phyloP scores from a whole-genome alignment of 192 early-diverging fungal species.

The Umbelopsis sp. region DNA sequence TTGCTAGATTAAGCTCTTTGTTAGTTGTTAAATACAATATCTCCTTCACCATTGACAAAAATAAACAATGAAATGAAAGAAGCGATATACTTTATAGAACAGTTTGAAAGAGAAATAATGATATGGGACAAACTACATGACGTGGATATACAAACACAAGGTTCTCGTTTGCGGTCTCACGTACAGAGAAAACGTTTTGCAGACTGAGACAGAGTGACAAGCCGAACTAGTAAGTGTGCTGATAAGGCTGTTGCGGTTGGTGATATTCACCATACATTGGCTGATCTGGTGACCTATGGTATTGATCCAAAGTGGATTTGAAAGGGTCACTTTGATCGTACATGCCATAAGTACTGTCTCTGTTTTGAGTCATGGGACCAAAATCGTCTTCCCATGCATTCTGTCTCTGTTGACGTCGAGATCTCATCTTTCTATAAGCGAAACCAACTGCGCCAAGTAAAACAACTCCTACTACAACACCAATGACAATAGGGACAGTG shows the following conservation, averaged over 20 bases:
- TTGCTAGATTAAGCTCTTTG: no score
- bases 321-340: conserved; percentile 3
- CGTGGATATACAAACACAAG: background rate
- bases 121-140: no score
- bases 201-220: background rate
- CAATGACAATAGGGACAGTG: conserved; percentile 7
- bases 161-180: background rate
- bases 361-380: background rate
- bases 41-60: no score
- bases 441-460: background rate
- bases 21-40: no score
- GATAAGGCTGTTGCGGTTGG: conserved; percentile 6
- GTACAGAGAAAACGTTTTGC: background rate
- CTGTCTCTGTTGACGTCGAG: conserved; percentile 7
- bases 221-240: background rate
- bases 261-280: conserved; percentile 12
- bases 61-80: background rate
- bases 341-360: conserved; percentile 18
- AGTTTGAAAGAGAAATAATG: no score
- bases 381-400: conserved; percentile 10
- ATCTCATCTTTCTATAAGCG: background rate
- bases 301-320: conserved; percentile 16
- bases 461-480: background rate
- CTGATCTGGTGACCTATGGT: conserved; percentile 5
- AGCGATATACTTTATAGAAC: no score